Evolutionary conservation across 148 eudicot species (phyloP).

Genomic region (Fagopyrum tataricum): DNA sequence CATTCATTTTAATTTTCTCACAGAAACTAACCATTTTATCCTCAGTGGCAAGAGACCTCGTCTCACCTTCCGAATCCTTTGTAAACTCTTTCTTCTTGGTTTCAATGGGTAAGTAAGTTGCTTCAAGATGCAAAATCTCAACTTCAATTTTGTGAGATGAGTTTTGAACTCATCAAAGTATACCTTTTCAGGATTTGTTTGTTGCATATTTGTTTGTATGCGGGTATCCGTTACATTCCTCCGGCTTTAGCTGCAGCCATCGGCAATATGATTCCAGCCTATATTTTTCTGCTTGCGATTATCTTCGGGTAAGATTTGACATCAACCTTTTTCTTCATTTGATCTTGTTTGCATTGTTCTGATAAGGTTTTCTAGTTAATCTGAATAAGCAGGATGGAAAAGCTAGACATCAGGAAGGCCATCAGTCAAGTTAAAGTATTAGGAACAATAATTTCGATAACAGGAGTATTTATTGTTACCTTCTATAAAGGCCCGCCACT

Average conservation of each 20-base stretch:
- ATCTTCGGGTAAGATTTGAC: constrained; percentile 33
- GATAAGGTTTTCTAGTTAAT: background rate
- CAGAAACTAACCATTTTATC: background rate
- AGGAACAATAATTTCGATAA: constrained; percentile 44
- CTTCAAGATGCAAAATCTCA: background rate
- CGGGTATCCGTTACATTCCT: constrained; percentile 52
- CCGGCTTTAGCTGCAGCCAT: constrained; percentile 64
- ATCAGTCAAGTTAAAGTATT: constrained; percentile 45
- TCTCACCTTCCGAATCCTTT: constrained; percentile 37
- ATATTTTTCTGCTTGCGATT: constrained; percentile 59
- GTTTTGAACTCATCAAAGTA: background rate
- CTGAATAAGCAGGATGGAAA: constrained; percentile 41
- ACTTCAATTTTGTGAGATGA: background rate
- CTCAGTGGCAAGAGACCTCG: constrained; percentile 39
- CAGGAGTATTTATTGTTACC: constrained; percentile 46
- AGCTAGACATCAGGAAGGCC: constrained; percentile 31
- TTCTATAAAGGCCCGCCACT: constrained; percentile 47
- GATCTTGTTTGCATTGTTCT: background rate
- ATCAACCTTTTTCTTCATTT: background rate
- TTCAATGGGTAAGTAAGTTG: constrained; percentile 45
- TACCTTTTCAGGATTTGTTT: constrained; percentile 37
- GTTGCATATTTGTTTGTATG: constrained; percentile 42
- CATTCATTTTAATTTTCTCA: background rate
- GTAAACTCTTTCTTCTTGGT: constrained; percentile 47
- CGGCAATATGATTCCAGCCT: constrained; percentile 53